phyloP scores from a whole-genome alignment of 1,284 basidiomycete genomes.

The Nidula niveotomentosa region DNA sequence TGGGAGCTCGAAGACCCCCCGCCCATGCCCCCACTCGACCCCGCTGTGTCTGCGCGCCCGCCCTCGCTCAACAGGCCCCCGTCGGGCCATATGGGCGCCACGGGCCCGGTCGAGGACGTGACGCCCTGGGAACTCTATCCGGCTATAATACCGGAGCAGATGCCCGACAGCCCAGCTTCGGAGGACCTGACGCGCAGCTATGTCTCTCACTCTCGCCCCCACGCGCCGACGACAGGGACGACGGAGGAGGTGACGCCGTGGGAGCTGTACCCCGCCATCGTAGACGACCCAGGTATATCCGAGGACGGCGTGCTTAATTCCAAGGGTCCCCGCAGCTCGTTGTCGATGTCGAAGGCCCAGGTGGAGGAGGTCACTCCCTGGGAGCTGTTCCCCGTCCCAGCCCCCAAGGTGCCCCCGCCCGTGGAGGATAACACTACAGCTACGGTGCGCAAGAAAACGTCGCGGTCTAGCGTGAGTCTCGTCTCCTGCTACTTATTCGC shows the following conservation, averaged over 20 bases:
- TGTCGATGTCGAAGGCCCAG: conserved; percentile 20
- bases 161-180: background rate
- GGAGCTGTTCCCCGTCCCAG: conserved; percentile 34
- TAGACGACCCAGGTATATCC: background rate
- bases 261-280: conserved; percentile 1
- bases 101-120: conserved; percentile 27
- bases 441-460: background rate
- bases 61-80: background rate
- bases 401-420: background rate
- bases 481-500: background rate
- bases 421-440: background rate
- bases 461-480: background rate
- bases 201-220: background rate
- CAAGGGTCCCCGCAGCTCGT: conserved; percentile 5
- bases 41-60: conserved; percentile 1
- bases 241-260: conserved; percentile 20
- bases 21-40: background rate
- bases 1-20: conserved; percentile 9
- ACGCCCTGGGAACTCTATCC: conserved; percentile 34
- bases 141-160: conserved; percentile 1
- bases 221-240: conserved; percentile 19
- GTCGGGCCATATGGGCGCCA: conserved; percentile 11
- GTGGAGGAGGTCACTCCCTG: conserved; percentile 31
- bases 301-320: background rate
- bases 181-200: background rate